phyloP scores from a whole-genome alignment of 2,329 filamentous ascomycete genomes.

The Claviceps paspali region DNA sequence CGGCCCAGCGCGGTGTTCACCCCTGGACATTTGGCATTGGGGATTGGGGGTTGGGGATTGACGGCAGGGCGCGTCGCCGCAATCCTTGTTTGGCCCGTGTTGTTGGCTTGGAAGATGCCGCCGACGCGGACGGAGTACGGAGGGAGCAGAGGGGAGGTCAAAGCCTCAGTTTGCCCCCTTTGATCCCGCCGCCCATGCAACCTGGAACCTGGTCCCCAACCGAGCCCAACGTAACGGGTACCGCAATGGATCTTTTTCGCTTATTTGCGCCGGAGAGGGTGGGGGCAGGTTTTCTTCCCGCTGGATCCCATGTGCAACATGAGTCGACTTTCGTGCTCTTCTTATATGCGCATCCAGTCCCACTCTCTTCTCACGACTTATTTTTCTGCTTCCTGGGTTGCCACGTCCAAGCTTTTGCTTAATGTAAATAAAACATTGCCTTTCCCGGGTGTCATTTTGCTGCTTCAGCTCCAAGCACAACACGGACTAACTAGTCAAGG shows the following conservation, averaged over 20 bases:
- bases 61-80: constrained; percentile 7
- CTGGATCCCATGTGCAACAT: background rate
- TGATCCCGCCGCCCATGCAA: constrained; percentile 19
- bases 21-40: too few relatives aligned
- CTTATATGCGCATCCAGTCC: constrained; percentile 21
- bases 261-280: constrained; percentile 3
- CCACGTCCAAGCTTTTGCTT: background rate
- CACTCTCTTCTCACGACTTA: constrained; percentile 10
- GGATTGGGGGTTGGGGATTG: constrained; percentile 8
- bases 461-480: too few relatives aligned
- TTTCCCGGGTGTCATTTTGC: too few relatives aligned
- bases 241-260: constrained; percentile 7
- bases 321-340: constrained; percentile 11
- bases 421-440: too few relatives aligned
- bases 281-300: constrained; percentile 3
- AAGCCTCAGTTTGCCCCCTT: constrained; percentile 11
- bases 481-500: too few relatives aligned
- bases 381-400: constrained; percentile 7
- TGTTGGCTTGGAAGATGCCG: too few relatives aligned
- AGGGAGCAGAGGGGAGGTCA: constrained; percentile 4
- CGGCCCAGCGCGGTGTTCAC: constrained; percentile 9
- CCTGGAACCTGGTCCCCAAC: constrained; percentile 17
- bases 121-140: too few relatives aligned
- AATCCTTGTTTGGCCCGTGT: constrained; percentile 7
- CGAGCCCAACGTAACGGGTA: constrained; percentile 8